phyloP scores from a whole-genome alignment of 78 protist species.

The Dictyostelium intermedium region DNA sequence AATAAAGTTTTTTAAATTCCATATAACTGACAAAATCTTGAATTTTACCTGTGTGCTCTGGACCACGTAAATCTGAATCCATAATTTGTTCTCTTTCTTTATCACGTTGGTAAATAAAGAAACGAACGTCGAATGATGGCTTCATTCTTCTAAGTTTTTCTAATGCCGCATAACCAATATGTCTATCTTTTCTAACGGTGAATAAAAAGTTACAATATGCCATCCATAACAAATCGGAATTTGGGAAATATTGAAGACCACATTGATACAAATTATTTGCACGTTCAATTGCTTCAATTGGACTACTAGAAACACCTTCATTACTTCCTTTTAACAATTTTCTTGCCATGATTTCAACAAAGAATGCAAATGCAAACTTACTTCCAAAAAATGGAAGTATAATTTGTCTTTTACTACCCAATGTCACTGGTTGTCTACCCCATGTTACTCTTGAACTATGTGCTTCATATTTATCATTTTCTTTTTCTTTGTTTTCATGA shows the following conservation, averaged over 20 bases:
- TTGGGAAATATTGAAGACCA: slow-evolving; percentile 70
- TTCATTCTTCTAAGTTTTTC: slow-evolving; percentile 55
- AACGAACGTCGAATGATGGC: slow-evolving; percentile 51
- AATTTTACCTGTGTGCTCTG: slow-evolving; percentile 18
- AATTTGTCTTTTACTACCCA: slow-evolving; percentile 43
- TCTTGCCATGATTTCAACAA: slow-evolving; percentile 65
- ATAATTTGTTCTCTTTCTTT: slow-evolving; percentile 67
- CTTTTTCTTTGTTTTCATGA: not conserved
- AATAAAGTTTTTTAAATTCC: slow-evolving; percentile 69
- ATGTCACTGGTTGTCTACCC: not conserved
- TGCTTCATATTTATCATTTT: too few species aligned
- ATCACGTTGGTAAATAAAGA: slow-evolving; percentile 66
- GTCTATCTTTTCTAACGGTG: slow-evolving; percentile 66
- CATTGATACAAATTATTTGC: slow-evolving; percentile 67
- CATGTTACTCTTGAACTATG: slow-evolving; percentile 2
- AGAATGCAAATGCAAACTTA: slow-evolving; percentile 4
- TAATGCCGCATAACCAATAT: slow-evolving; percentile 66
- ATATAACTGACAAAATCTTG: slow-evolving; percentile 69
- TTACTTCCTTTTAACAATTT: not conserved
- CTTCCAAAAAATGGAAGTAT: slow-evolving; percentile 24
- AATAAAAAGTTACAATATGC: slow-evolving; percentile 58
- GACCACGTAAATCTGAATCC: slow-evolving; percentile 76
- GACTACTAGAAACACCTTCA: not conserved
- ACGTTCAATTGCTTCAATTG: not conserved
- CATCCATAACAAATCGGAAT: slow-evolving; percentile 58